Evolutionary conservation across 805 yeast species (phyloP), one percentile per base, ranked within the genome.

Genomic region (Wickerhamiella shivajii): DNA sequence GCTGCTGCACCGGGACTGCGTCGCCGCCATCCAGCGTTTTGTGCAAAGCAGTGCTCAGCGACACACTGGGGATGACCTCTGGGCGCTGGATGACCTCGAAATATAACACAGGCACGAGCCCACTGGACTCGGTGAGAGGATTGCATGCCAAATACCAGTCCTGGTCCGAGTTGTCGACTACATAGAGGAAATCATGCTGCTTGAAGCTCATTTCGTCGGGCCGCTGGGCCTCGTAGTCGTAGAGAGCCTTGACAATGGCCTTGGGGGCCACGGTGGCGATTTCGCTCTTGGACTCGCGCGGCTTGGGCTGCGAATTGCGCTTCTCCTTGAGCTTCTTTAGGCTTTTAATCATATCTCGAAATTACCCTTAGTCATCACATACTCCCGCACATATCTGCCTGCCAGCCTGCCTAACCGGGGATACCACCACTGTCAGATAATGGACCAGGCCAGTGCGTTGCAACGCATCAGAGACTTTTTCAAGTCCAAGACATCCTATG

Each of bases 401-500:
- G 11, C 11, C 23, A 20, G 23, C 11, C 23, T 20, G 23, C 11
- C 10, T 11, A 20, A 20, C 11, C 11, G 14, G n/a, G 29, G 21
- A n/a, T 17, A 9, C 29, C 21, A 5, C 17, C 24, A 24, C 27
- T 15, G 18, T 29, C 18, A 31, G 28, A n/a, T 24, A 25, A 31
- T 31, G 34, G 34, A 31, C 34, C 94, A 83, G 51, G 64, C 63
- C 39, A 57, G 68, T n/a, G 93, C 90, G 0, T 67, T 83, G 38
- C 71, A 72, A 44, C 83, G 93, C 13, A 90, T 90, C 39, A 63
- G 96, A 30, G 60, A 71, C 20, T 90, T 90, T 49, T 61, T 90
- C 27, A 77, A 81, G 49, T 74, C 90, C 31, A 87, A 87, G 53
- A 85, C 94, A 0, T 83, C 96, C 1, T 90, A 90, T 54, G 99